Base-by-base conservation (phyloP, 2,329 filamentous ascomycete genomes). In the Venturia oleaginea region DNA sequence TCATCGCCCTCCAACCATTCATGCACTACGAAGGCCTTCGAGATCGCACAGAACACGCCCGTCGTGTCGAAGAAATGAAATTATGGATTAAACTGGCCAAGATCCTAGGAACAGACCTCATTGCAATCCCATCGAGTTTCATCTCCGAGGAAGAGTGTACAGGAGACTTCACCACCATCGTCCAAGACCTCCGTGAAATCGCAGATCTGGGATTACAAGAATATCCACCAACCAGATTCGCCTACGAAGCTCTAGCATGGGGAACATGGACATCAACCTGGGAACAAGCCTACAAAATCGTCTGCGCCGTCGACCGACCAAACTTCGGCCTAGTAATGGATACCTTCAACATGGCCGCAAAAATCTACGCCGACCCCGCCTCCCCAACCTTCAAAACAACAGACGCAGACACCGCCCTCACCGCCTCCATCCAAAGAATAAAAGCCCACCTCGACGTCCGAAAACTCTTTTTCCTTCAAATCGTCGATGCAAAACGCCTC, bases 261-360 rank as follows among this genome's bases (percentile, higher is more conserved):
- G 88, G 87, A 11, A 91, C 88, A 0, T 80, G 84, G 62, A 78
- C 86, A 65, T 81, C 90, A 71, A 85, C 80, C 0, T 93, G 90
- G 90, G 88, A 92, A 72, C 76, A 78, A 13, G 84, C 83, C 68
- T 93, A 87, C 86, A 83, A 86, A 7, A 77, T 91, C 2, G 84
- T 92, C 0, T 75, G 80, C 68, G 76, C 76, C 2, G 88, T 92
- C 34, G 79, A 90, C 72, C 75, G 87, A 8, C 74, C 81, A 10
- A 92, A 92, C 74, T 91, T 92, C 71, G 89, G 89, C 8, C 77
- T 91, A 48, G 91, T 88, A 71, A 79, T 92, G 30, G 89, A 92
- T 74, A 90, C 86, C 0, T 92, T 91, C 77, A 90, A 92, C 73
- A 88, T 92, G 66, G 84, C 88, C 0, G 89, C 84, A 0, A 77